phyloP scores from a whole-genome alignment of 331 rosid genomes.

The Quercus tomentella region DNA sequence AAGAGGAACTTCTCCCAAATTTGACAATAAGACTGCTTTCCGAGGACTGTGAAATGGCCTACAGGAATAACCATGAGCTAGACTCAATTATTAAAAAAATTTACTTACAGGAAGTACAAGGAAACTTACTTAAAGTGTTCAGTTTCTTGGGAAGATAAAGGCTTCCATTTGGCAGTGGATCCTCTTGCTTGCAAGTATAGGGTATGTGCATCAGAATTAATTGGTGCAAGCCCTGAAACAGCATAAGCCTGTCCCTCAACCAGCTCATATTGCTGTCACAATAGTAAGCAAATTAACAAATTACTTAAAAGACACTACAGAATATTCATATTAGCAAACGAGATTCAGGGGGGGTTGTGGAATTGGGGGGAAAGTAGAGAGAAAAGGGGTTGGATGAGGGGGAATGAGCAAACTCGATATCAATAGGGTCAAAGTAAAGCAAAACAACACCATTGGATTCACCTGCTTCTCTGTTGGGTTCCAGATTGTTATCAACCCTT shows the following conservation, averaged over 20 bases:
- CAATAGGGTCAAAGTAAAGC: neutral
- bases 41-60: conserved; percentile 67
- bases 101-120: neutral
- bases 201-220: conserved; percentile 44
- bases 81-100: conserved; percentile 9
- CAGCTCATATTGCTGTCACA: conserved; percentile 66
- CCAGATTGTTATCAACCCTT: conserved; percentile 88
- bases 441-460: conserved; percentile 5
- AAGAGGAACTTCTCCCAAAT: conserved; percentile 61
- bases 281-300: conserved; percentile 15
- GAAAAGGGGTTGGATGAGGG: neutral
- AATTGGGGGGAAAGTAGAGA: neutral
- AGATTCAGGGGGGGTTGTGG: neutral
- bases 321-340: neutral
- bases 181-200: conserved; percentile 70
- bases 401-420: neutral
- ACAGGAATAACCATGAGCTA: conserved; percentile 16
- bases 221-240: conserved; percentile 71
- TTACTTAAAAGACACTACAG: conserved; percentile 4
- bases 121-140: conserved; percentile 58
- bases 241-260: conserved; percentile 78
- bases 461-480: conserved; percentile 78
- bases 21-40: conserved; percentile 48
- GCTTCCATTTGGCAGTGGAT: conserved; percentile 68
- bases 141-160: conserved; percentile 45